phyloP scores from a whole-genome alignment of 177 flowering plant species.

The Vitis hybrid region DNA sequence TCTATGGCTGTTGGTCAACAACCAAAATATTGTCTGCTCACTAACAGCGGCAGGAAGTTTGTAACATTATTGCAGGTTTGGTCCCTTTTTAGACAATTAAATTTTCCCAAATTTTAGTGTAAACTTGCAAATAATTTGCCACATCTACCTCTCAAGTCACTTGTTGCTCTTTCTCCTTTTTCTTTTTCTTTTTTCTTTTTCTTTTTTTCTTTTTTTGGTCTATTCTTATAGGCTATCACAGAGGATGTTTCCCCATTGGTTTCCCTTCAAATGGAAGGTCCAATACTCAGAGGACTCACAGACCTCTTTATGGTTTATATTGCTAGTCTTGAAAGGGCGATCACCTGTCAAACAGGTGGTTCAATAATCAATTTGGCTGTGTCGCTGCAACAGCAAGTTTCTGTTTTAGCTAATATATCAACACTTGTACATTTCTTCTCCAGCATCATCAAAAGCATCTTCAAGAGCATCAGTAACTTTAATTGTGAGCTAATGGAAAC shows the following conservation, averaged over 20 bases:
- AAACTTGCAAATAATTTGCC: neutral
- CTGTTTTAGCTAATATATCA: constrained; percentile 47
- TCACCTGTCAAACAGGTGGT: constrained; percentile 23
- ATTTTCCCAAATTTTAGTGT: neutral
- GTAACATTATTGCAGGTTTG: constrained; percentile 57
- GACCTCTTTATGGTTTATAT: constrained; percentile 53
- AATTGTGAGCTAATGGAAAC: constrained; percentile 15
- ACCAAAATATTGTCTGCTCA: constrained; percentile 52
- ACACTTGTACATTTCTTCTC: constrained; percentile 41
- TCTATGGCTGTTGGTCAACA: constrained; percentile 29
- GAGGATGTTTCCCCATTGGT: constrained; percentile 42
- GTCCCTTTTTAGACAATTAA: neutral
- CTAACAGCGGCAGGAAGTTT: constrained; percentile 64
- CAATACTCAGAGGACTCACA: constrained; percentile 43
- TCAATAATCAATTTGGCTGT: constrained; percentile 32
- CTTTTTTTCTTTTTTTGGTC: neutral
- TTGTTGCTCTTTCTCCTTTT: no score
- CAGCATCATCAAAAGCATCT: constrained; percentile 23
- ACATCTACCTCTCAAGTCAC: neutral
- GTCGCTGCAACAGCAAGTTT: constrained; percentile 33
- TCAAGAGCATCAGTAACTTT: constrained; percentile 9
- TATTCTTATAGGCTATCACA: constrained; percentile 34
- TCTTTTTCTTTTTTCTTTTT: no score
- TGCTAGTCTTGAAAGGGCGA: constrained; percentile 41
- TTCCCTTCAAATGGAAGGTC: constrained; percentile 50